These are phyloP conservation scores for Pelargonium cotyledonis DNA, from an alignment of 441 rosid species.

Conservation along the genomic window DNA sequence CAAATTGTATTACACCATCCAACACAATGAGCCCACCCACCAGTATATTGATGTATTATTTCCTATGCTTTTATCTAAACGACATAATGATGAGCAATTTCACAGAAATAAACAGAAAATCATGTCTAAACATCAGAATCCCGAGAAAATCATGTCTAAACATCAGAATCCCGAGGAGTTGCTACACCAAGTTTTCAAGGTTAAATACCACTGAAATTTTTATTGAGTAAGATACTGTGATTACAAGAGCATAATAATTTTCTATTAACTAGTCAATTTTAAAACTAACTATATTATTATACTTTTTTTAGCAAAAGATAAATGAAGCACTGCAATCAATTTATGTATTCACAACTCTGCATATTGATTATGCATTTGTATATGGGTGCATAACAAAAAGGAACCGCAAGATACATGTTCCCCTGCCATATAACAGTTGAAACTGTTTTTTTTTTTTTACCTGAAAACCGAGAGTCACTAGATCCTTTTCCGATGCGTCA, in stretches of 20 bases:
- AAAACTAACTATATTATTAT: neutral
- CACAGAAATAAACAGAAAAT: neutral
- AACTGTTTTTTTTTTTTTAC: slow-evolving; percentile 34
- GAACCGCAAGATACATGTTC: neutral
- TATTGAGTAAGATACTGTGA: neutral
- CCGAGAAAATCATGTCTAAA: neutral
- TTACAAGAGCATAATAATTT: neutral
- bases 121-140: neutral
- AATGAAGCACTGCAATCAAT: neutral
- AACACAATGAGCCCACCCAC: too few relatives aligned
- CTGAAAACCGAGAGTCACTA: slow-evolving; percentile 92
- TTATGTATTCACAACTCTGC: neutral
- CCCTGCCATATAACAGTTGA: neutral
- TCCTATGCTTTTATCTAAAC: too few relatives aligned
- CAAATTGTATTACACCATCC: too few relatives aligned
- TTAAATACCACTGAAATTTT: neutral
- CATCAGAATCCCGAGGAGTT: neutral
- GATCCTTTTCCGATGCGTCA: slow-evolving; percentile 90
- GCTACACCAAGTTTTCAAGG: neutral
- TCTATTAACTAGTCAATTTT: neutral
- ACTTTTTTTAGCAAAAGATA: too few relatives aligned
- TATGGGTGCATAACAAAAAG: slow-evolving; percentile 1
- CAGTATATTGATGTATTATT: too few relatives aligned
- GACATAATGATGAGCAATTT: neutral
- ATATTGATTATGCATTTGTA: neutral